phyloP scores from a whole-genome alignment of 495 filamentous ascomycete genomes.

The Neurospora sp. region DNA sequence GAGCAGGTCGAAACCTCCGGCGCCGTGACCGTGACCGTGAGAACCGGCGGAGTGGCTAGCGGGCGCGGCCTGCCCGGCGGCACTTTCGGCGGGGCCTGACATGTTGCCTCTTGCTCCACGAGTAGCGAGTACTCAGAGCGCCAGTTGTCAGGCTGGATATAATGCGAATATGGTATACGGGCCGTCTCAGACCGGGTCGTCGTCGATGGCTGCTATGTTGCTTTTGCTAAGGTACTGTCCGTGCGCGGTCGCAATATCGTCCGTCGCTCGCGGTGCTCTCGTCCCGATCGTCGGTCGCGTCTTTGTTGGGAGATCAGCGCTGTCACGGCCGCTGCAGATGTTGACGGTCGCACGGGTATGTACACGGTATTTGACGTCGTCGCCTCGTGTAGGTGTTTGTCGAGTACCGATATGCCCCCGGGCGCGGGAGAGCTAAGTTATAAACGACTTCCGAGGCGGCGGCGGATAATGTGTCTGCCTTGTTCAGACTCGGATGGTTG shows the following conservation, averaged over 20 bases:
- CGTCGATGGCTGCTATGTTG: conserved; percentile 1
- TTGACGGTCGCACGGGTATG: not conserved
- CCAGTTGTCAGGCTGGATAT: conserved; percentile 12
- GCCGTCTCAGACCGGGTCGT: conserved; percentile 7
- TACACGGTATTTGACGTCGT: not conserved
- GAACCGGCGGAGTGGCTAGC: conserved; percentile 10
- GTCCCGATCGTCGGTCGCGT: not conserved
- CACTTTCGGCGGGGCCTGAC: conserved; percentile 18
- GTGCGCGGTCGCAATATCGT: not conserved
- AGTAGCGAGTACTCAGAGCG: not conserved
- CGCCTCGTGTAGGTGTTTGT: not conserved
- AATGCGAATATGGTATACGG: conserved; percentile 2
- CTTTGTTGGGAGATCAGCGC: not conserved
- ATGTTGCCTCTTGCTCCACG: conserved; percentile 17
- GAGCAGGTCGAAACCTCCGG: conserved; percentile 40
- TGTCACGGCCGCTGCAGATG: not conserved
- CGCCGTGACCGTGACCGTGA: conserved; percentile 9
- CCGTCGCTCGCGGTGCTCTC: not conserved
- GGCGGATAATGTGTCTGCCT: not conserved
- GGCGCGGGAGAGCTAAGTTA: not conserved
- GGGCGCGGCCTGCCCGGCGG: not conserved
- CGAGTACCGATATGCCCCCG: not conserved
- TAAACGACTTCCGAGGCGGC: not conserved
- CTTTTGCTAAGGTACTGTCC: not conserved
- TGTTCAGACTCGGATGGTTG: not conserved